These are phyloP conservation scores for Dalechampia spathulata DNA, from an alignment of 441 rosid genomes.

Conservation along the genomic window DNA sequence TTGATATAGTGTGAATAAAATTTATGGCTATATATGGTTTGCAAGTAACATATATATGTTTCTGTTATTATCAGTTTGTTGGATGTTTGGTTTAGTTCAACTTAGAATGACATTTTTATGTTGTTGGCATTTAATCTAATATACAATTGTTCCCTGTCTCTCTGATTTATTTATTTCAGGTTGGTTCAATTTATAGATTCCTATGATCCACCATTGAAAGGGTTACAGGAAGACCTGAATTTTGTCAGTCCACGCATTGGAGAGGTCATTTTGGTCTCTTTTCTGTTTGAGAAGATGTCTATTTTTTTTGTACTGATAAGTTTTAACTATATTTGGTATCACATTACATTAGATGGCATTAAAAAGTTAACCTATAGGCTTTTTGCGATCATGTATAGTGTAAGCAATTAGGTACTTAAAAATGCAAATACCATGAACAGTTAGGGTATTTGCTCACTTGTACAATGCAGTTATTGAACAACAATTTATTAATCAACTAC, in stretches of 20 bases:
- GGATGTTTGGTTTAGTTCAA: slow-evolving; percentile 4
- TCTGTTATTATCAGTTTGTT: background rate
- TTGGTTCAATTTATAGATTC: slow-evolving; percentile 96
- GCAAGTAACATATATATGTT: background rate
- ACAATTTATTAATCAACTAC: background rate
- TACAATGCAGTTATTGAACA: background rate
- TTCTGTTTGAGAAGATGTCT: background rate
- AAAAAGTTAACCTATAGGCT: too few species aligned
- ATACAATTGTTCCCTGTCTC: background rate
- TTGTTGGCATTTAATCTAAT: background rate
- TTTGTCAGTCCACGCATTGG: slow-evolving; percentile 99
- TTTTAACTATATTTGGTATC: background rate
- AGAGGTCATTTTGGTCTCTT: slow-evolving; percentile 51
- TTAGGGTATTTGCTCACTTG: too few species aligned
- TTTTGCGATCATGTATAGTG: too few species aligned
- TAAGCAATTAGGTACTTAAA: too few species aligned
- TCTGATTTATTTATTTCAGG: slow-evolving; percentile 39
- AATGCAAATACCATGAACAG: too few species aligned
- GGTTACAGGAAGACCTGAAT: slow-evolving; percentile 96
- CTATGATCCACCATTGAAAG: slow-evolving; percentile 97
- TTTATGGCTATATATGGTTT: background rate
- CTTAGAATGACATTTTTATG: background rate
- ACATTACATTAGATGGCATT: too few species aligned
- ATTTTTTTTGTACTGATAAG: background rate
- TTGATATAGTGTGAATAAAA: background rate